Conservation (phyloP, 148 eudicot species). For the Fagopyrum esculentum region DNA sequence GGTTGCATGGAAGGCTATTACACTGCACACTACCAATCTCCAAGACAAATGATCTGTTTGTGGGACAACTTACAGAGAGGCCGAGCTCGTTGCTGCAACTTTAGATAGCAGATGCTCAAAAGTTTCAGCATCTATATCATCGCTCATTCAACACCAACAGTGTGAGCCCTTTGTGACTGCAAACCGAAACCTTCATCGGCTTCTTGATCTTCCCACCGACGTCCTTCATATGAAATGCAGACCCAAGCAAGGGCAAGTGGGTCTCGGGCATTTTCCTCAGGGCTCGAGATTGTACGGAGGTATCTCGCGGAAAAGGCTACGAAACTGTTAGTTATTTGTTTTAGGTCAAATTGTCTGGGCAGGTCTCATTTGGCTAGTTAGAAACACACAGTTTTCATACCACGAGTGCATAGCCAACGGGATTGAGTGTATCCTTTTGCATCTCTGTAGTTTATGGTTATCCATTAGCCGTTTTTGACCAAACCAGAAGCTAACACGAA, state of each 20-base stretch:
- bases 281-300: slow-evolving; percentile 9
- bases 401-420: background rate
- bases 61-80: slow-evolving; percentile 78
- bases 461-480: too few relatives aligned
- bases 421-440: too few relatives aligned
- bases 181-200: background rate
- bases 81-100: slow-evolving; percentile 75
- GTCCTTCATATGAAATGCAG: slow-evolving; percentile 4
- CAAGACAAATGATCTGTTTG: slow-evolving; percentile 80
- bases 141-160: background rate
- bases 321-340: slow-evolving; percentile 2
- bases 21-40: slow-evolving; percentile 96
- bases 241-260: background rate
- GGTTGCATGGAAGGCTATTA: slow-evolving; percentile 86
- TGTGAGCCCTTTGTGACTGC: background rate
- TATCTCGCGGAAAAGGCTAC: background rate
- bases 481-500: too few relatives aligned
- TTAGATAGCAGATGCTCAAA: slow-evolving; percentile 23
- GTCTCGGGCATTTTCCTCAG: background rate
- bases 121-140: background rate
- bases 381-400: background rate
- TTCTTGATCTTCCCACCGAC: background rate
- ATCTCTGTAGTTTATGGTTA: too few relatives aligned
- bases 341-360: background rate
- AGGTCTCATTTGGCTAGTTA: background rate